Evolutionary conservation across 345 rosid genomes (phyloP), one percentile per base, ranked within the genome.

Genomic region (Heritiera littoralis): DNA sequence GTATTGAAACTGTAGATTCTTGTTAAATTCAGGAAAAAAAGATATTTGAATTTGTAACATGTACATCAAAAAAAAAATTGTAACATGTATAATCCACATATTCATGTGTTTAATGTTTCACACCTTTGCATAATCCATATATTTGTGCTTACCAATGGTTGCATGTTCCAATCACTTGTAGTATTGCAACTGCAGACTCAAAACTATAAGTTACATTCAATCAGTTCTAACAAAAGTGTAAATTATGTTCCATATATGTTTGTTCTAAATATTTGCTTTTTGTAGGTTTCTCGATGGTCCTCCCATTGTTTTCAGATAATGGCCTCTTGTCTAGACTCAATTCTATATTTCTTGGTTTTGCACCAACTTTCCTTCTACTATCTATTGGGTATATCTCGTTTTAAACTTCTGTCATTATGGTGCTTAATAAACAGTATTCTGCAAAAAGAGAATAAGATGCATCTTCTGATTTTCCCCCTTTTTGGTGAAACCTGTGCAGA

Each of bases 321-420:
- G 83, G 88, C 80, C 87, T 93, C 72, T 84, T 95, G 78, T 88
- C 98, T 52, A 87, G 98, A 28, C 87, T 95, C 54, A 89, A 89
- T 82, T 92, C 98, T 52, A 91, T 95, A 78, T 91, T 87, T 88
- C 97, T 92, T 80, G 98, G 98, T 74, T 93, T 93, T 71, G 97
- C 97, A 12, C 98, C 98, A 15, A 78, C 93, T 9, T 95, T 95
- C 81, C 95, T 95, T 78, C 97, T 95, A 54, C 86, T 95, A 51
- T 95, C 98, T 72, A 95, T 95, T 75, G 98, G 98, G 98, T 93
- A 88, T 78, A 13, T 71, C 74, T 69, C 72, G 14, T 70, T 79
- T 68, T 76, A 43, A 20, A 40, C 60, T 76, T 43, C 7, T 68
- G 32, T 51, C 35, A 23, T 77, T 9, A 30, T 8, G 8, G 48